Evolutionary conservation across 2,329 filamentous ascomycete species (phyloP), one percentile per base, ranked within the genome.

Genomic region (Penicillium verrucosum): DNA sequence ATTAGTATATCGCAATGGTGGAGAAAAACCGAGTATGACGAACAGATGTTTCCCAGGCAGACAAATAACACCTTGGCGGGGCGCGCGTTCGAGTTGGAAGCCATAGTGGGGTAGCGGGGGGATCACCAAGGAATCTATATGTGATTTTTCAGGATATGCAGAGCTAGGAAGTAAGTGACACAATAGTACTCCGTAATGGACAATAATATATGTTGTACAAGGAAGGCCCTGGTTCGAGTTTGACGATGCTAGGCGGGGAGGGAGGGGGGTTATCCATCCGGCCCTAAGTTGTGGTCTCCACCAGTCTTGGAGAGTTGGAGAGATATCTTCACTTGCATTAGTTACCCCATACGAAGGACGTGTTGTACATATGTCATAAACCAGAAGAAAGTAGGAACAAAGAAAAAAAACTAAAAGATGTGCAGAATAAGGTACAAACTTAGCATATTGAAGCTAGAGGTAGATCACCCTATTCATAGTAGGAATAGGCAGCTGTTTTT

Each of bases 11-110:
- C 30, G 49, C 32, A 36, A 46, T 50, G 41, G 49, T 42, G 29
- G n/a, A 18, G 23, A 42, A 51, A 14, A 42, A n/a, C 5, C 5
- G 43, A 50, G 54, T 18, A 54, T 50, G 18, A 59, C 73, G 50
- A 69, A 83, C 92, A 99, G 70, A 97, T 97, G 76, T 99, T 99
- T 73, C 94, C 94, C 34, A 97, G 82, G 77, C 94, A 99, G 66
- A 97, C 93, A 72, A 97, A 97, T 51, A 97, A 84, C 37, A 97
- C 89, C 2, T 88, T 92, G 53, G 90, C 70, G 36, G 69, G 67
- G 29, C 57, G 57, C 41, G 32, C 47, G 16, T 62, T 48, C 2
- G 65, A 53, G 43, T 48, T 54, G 25, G 63, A 51, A 4, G 68
- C 47, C 69, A 73, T 71, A 41, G 23, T 61, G 34, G 29, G 27